Conservation (phyloP, 2,329 filamentous ascomycete genomes). For the Rutstroemia sp. region DNA sequence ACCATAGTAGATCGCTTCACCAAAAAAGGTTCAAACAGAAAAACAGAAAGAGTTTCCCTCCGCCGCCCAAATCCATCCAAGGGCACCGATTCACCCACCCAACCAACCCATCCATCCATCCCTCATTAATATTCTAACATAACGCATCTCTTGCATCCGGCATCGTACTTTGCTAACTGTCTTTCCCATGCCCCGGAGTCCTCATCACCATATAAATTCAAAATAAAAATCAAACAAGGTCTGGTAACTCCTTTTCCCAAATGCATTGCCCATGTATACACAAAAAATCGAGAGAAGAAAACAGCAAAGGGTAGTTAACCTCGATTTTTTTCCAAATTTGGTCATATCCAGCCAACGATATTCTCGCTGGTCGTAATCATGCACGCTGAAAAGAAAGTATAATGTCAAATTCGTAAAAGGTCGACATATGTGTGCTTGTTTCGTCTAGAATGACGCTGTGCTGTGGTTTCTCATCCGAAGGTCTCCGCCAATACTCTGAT, state of each 20-base stretch:
- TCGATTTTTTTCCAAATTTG: not conserved
- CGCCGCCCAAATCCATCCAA: too few species aligned
- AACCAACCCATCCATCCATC: not conserved
- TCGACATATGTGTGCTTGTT: not conserved
- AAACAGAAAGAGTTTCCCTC: too few species aligned
- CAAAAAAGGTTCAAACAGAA: not conserved
- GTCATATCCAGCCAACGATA: slow-evolving; percentile 3
- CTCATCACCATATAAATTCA: not conserved
- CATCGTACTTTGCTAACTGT: not conserved
- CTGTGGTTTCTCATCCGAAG: slow-evolving; percentile 20
- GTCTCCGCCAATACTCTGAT: slow-evolving; percentile 67
- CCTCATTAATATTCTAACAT: not conserved
- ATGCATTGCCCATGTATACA: not conserved
- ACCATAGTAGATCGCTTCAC: too few species aligned
- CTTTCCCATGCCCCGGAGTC: not conserved
- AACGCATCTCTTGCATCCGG: not conserved
- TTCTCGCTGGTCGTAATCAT: slow-evolving; percentile 3
- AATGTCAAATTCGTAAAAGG: not conserved
- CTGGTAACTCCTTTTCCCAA: not conserved
- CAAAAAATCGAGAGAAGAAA: not conserved
- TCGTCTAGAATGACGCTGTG: not conserved
- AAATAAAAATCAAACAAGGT: not conserved
- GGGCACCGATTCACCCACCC: not conserved
- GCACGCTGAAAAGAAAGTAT: slow-evolving; percentile 7
- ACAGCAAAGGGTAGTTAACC: too few species aligned